Evolutionary conservation across 2,329 filamentous ascomycete genomes (phyloP).

Genomic region (Dothiorella sarmentorum): DNA sequence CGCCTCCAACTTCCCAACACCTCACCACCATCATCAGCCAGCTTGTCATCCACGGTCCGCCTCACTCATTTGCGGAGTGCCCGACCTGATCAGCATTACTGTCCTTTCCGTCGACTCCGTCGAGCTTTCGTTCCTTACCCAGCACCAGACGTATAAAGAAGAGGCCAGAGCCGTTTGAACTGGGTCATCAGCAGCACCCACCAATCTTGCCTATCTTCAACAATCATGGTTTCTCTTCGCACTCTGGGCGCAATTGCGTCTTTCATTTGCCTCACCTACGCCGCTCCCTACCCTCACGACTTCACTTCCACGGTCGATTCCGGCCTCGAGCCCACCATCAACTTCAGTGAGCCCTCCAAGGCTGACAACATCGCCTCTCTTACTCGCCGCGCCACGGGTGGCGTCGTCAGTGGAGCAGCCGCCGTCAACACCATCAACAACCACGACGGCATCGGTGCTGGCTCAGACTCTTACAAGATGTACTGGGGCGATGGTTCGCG

Average conservation of each 20-base stretch:
- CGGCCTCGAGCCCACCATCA: not conserved
- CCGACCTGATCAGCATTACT: not conserved
- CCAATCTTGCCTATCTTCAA: not conserved
- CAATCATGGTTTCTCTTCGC: not conserved
- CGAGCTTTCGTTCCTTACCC: not conserved
- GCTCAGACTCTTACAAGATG: conserved; percentile 23
- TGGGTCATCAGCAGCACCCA: too few species aligned
- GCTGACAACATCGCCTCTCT: not conserved
- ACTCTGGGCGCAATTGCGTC: not conserved
- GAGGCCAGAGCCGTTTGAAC: too few species aligned
- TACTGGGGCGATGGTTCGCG: conserved; percentile 36
- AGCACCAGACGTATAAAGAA: not conserved
- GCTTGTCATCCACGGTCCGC: not conserved
- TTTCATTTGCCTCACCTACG: not conserved
- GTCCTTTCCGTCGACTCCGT: not conserved
- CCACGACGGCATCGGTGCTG: not conserved
- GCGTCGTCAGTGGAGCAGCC: not conserved
- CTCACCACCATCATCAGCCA: not conserved
- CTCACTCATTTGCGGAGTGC: not conserved
- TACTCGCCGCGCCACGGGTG: not conserved
- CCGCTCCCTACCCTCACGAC: not conserved
- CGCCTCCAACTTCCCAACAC: too few species aligned
- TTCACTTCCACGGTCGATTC: not conserved
- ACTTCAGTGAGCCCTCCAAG: not conserved
- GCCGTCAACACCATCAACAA: not conserved